These are phyloP conservation scores for Cudoniella acicularis DNA, from an alignment of 495 filamentous ascomycete genomes.

Conservation along the genomic window DNA sequence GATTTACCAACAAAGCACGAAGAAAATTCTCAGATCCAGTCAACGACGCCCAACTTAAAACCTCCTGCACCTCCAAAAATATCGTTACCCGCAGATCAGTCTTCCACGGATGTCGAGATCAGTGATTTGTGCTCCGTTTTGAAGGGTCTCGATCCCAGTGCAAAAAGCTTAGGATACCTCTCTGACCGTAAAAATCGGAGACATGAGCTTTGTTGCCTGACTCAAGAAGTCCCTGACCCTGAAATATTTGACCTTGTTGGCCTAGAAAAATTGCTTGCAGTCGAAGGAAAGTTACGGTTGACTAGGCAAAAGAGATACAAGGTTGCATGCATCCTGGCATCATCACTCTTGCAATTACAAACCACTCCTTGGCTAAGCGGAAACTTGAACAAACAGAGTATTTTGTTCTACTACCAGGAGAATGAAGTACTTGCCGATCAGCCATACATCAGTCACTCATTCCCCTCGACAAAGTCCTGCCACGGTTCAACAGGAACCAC, in stretches of 20 bases:
- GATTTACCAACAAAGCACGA: not conserved
- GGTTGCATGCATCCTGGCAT: conserved; percentile 26
- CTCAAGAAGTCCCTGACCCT: not conserved
- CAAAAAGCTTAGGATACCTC: conserved; percentile 3
- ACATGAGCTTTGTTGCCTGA: not conserved
- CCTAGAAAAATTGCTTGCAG: conserved; percentile 3
- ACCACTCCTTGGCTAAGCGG: conserved; percentile 25
- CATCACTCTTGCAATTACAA: conserved; percentile 28
- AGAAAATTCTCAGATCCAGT: not conserved
- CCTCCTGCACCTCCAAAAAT: not conserved
- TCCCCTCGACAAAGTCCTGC: not conserved
- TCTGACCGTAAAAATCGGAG: not conserved
- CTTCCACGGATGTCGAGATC: not conserved
- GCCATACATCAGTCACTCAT: conserved; percentile 10
- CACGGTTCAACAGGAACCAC: not conserved
- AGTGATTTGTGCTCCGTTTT: conserved; percentile 4
- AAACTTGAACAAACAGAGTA: conserved; percentile 21
- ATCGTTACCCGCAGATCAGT: not conserved
- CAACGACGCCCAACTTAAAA: not conserved
- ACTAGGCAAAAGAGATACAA: conserved; percentile 20
- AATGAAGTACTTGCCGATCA: conserved; percentile 5
- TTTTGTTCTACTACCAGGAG: conserved; percentile 21
- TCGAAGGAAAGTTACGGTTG: not conserved
- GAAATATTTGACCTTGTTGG: not conserved
- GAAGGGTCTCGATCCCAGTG: not conserved